These are phyloP conservation scores for Petunia hybrid DNA, from an alignment of 305 asterid genomes.

Conservation along the genomic window DNA sequence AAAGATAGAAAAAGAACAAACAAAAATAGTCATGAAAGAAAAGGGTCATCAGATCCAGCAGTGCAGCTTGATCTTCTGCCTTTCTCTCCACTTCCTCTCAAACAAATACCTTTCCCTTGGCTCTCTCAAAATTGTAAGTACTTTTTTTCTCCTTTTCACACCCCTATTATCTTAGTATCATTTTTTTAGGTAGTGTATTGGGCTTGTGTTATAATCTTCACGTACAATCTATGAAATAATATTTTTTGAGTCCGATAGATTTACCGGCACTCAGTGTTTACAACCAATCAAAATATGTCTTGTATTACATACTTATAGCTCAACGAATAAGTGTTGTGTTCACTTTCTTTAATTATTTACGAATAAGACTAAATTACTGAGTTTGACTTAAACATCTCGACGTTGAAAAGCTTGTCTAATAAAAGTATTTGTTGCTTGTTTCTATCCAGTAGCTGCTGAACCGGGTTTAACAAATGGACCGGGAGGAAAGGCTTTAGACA, in stretches of 20 bases:
- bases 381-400: too few relatives aligned
- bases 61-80: slow-evolving; percentile 85
- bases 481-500: background rate
- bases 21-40: slow-evolving; percentile 1
- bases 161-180: too few relatives aligned
- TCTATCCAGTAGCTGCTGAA: slow-evolving; percentile 6
- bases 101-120: slow-evolving; percentile 64
- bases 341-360: too few relatives aligned
- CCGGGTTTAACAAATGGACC: background rate
- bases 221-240: too few relatives aligned
- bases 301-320: too few relatives aligned
- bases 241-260: too few relatives aligned
- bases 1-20: slow-evolving; percentile 27
- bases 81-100: slow-evolving; percentile 52
- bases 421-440: background rate
- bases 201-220: too few relatives aligned
- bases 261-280: too few relatives aligned
- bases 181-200: too few relatives aligned
- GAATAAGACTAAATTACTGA: too few relatives aligned
- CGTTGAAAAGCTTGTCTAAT: background rate
- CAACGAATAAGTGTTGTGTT: too few relatives aligned
- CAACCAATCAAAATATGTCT: too few relatives aligned
- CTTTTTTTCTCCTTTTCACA: background rate
- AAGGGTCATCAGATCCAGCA: slow-evolving; percentile 65
- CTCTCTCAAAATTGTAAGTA: slow-evolving; percentile 58